Evolutionary conservation across 306 rosid genomes (phyloP).

Genomic region (Cucurbita pepo): DNA sequence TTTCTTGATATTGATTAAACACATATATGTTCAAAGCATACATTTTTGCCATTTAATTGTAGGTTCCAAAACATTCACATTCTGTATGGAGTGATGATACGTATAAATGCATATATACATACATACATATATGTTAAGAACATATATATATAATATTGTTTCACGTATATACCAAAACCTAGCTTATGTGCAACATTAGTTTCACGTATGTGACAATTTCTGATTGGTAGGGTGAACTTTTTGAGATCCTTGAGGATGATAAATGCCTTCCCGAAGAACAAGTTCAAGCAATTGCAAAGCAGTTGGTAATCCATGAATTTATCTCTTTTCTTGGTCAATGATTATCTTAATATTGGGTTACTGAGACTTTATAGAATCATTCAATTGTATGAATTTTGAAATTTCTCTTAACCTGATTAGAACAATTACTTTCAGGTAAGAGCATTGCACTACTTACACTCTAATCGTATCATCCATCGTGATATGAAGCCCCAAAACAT

Average conservation of each 20-base stretch:
- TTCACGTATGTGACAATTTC: background rate
- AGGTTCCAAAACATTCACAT: background rate
- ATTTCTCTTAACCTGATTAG: background rate
- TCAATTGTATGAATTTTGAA: background rate
- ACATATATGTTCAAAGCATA: background rate
- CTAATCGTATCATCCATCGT: constrained; percentile 92
- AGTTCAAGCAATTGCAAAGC: constrained; percentile 98
- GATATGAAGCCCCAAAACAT: constrained; percentile 99
- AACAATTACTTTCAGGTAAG: constrained; percentile 45
- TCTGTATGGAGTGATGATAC: background rate
- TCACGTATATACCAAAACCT: background rate
- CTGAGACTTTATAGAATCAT: background rate
- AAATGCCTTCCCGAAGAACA: constrained; percentile 96
- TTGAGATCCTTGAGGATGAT: constrained; percentile 99
- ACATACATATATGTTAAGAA: too few species aligned
- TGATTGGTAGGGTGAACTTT: constrained; percentile 67
- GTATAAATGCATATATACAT: too few species aligned
- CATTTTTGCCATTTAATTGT: background rate
- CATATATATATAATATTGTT: too few species aligned
- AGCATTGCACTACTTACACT: constrained; percentile 87
- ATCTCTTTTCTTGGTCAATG: background rate
- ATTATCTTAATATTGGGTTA: background rate
- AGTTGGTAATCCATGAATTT: constrained; percentile 45
- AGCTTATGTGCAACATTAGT: background rate
- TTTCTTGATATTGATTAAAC: background rate